A percentile compares a stretch with the other conserved stretches of the same genome.
These are phyloP conservation scores for Zygosaccharomyces bailii DNA, from an alignment of 805 yeast genomes.

Conservation along the genomic window DNA sequence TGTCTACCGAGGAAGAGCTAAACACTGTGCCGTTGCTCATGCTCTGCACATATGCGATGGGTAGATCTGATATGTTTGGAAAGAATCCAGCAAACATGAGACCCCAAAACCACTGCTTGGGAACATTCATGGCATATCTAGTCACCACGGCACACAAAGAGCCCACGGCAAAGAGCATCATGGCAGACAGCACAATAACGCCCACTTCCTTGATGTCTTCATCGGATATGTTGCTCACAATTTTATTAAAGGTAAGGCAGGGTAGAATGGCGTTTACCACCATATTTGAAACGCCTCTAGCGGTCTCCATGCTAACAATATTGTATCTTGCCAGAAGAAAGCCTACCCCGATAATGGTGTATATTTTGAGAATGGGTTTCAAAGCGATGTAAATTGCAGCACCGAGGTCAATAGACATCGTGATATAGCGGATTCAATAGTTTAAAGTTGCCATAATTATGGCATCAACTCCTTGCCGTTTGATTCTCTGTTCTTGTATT, in stretches of 20 bases:
- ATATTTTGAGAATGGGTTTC: constrained; percentile 84
- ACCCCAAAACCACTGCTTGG: constrained; percentile 76
- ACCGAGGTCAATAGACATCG: constrained; percentile 43
- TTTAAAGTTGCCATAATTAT: too few species aligned
- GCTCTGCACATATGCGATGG: constrained; percentile 78
- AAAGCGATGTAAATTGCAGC: constrained; percentile 71
- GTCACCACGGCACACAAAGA: constrained; percentile 41
- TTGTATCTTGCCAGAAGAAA: constrained; percentile 58
- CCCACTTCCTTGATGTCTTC: constrained; percentile 70
- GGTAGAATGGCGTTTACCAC: constrained; percentile 71
- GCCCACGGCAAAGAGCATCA: constrained; percentile 46
- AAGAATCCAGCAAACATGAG: constrained; percentile 65
- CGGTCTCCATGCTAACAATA: constrained; percentile 61
- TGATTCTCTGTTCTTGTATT: neutral
- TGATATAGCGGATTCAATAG: too few species aligned
- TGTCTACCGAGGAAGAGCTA: constrained; percentile 50
- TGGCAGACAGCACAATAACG: constrained; percentile 50
- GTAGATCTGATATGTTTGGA: constrained; percentile 78
- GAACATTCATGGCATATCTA: constrained; percentile 52
- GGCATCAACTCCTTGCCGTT: too few species aligned
- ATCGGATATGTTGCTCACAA: constrained; percentile 62
- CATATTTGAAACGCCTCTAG: constrained; percentile 66
- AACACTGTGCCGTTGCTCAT: constrained; percentile 60
- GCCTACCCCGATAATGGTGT: constrained; percentile 67
- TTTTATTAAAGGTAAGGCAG: constrained; percentile 68